phyloP scores from a whole-genome alignment of 2,329 filamentous ascomycete genomes.

The Trichophaea hybrida region DNA sequence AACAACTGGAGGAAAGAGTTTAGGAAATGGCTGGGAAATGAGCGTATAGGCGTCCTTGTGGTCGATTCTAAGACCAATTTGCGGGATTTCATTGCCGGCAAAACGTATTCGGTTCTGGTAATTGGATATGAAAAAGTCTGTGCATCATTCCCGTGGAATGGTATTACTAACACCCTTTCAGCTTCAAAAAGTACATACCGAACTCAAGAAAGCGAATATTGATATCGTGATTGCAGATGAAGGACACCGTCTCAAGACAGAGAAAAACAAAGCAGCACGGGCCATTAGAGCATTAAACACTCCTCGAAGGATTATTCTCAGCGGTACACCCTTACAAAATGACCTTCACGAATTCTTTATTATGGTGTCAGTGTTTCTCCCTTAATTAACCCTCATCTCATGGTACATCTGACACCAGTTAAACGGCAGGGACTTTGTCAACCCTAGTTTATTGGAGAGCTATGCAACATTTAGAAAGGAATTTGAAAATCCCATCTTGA shows the following conservation, averaged over 20 bases:
- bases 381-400: not conserved
- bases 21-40: constrained; percentile 57
- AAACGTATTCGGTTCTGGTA: constrained; percentile 55
- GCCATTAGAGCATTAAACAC: constrained; percentile 52
- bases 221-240: constrained; percentile 60
- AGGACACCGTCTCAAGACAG: constrained; percentile 50
- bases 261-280: constrained; percentile 52
- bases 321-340: constrained; percentile 55
- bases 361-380: constrained; percentile 36
- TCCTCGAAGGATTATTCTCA: constrained; percentile 46
- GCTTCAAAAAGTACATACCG: constrained; percentile 41
- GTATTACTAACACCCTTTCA: not conserved
- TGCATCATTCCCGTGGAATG: constrained; percentile 20
- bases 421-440: constrained; percentile 42
- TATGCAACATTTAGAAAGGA: constrained; percentile 49
- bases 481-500: constrained; percentile 50
- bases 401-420: not conserved
- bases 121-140: constrained; percentile 59
- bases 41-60: constrained; percentile 54
- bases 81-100: constrained; percentile 54
- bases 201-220: constrained; percentile 48
- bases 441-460: constrained; percentile 49
- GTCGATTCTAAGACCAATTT: constrained; percentile 45
- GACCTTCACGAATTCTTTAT: constrained; percentile 53
- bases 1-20: constrained; percentile 62